Percentiles rank a stretch among this genome's conserved stretches.
phyloP scores from a whole-genome alignment of 352 stramenopile genomes.

The Phytophthora foliorum region DNA sequence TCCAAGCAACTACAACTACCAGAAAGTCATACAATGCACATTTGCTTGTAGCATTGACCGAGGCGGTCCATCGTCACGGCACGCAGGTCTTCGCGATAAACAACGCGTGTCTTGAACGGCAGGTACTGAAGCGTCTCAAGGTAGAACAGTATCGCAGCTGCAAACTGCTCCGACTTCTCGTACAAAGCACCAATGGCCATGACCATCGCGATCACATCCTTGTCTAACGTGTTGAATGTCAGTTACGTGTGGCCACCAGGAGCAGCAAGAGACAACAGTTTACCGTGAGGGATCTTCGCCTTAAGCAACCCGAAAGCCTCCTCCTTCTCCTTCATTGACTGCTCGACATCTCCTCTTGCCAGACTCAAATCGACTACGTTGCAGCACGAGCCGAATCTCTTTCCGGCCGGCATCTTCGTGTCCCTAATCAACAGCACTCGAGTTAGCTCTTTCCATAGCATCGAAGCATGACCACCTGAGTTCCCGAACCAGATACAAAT shows the following conservation, averaged over 20 bases:
- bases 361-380: slow-evolving; percentile 24
- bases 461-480: not conserved
- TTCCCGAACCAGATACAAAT: slow-evolving; percentile 22
- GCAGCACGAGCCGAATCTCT: slow-evolving; percentile 20
- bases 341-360: slow-evolving; percentile 21
- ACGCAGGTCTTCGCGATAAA: slow-evolving; percentile 41
- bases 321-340: slow-evolving; percentile 19
- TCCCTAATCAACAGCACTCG: slow-evolving; percentile 2
- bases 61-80: slow-evolving; percentile 69
- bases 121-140: slow-evolving; percentile 56
- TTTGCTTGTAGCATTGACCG: slow-evolving; percentile 73
- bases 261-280: not conserved
- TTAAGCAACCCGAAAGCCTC: slow-evolving; percentile 26
- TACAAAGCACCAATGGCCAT: slow-evolving; percentile 69
- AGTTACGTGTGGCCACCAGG: not conserved
- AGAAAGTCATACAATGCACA: slow-evolving; percentile 4
- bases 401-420: slow-evolving; percentile 24
- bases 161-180: slow-evolving; percentile 54
- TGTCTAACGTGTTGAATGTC: slow-evolving; percentile 39
- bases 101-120: slow-evolving; percentile 6
- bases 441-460: not conserved
- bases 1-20: not conserved
- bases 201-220: slow-evolving; percentile 65
- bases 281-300: slow-evolving; percentile 24
- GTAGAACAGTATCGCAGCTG: slow-evolving; percentile 63